phyloP scores from a whole-genome alignment of 2,329 filamentous ascomycete genomes.

The Ascomycota sp. region DNA sequence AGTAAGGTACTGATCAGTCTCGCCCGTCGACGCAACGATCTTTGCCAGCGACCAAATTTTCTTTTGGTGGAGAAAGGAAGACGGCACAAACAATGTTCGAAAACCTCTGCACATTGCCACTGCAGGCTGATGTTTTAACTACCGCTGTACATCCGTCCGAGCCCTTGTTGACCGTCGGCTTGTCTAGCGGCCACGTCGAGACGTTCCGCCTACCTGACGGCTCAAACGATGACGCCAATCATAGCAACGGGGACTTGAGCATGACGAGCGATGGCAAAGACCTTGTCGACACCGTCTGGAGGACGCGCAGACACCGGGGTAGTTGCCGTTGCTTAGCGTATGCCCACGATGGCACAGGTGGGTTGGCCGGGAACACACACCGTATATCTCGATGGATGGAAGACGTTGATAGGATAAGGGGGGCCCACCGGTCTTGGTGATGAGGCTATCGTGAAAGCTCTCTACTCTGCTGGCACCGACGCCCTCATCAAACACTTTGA shows the following conservation, averaged over 20 bases:
- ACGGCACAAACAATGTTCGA: constrained; percentile 80
- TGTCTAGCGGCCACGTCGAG: constrained; percentile 70
- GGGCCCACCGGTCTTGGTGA: too few species aligned
- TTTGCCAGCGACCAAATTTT: too few species aligned
- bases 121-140: constrained; percentile 70
- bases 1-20: too few species aligned
- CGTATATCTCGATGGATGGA: not conserved
- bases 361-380: too few species aligned
- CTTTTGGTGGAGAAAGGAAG: too few species aligned
- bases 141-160: constrained; percentile 72
- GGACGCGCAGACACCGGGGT: constrained; percentile 76
- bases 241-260: constrained; percentile 29
- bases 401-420: too few species aligned
- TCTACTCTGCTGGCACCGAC: constrained; percentile 45
- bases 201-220: constrained; percentile 51
- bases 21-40: too few species aligned
- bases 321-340: constrained; percentile 74
- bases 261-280: constrained; percentile 42
- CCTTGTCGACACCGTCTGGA: constrained; percentile 67
- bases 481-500: constrained; percentile 37
- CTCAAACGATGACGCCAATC: constrained; percentile 26
- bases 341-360: constrained; percentile 54
- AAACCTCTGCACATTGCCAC: constrained; percentile 74
- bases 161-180: constrained; percentile 68
- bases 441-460: constrained; percentile 21